A percentile compares a stretch with the other conserved stretches of the same genome.
These are phyloP conservation scores for Henckelia pumila DNA, from an alignment of 257 asterid genomes.

Conservation along the genomic window DNA sequence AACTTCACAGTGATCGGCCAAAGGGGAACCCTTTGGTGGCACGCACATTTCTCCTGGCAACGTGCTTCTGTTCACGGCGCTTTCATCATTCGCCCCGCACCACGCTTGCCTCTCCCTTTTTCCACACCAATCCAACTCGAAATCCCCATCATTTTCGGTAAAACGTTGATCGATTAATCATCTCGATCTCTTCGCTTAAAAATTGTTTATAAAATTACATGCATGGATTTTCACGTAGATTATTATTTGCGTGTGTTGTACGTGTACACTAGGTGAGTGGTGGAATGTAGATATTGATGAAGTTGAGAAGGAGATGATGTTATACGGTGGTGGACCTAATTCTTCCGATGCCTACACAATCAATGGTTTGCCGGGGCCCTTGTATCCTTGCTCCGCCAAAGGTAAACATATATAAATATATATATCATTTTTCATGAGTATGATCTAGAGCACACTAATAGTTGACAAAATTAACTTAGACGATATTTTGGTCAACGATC, in stretches of 20 bases:
- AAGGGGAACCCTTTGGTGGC: constrained; percentile 95
- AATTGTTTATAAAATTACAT: no score
- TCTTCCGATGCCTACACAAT: constrained; percentile 78
- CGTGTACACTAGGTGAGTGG: constrained; percentile 66
- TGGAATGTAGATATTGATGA: constrained; percentile 62
- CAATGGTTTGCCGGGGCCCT: constrained; percentile 81
- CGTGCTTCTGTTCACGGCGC: constrained; percentile 79
- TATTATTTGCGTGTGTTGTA: no score
- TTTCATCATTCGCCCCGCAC: constrained; percentile 58
- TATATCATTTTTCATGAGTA: no score
- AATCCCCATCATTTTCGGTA: constrained; percentile 57
- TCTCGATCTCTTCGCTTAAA: no score
- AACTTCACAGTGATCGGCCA: no score
- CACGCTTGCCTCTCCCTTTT: constrained; percentile 53
- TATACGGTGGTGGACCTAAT: constrained; percentile 72
- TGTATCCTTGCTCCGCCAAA: constrained; percentile 59
- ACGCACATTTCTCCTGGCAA: constrained; percentile 84
- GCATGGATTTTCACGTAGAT: no score
- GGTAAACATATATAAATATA: constrained; percentile 36
- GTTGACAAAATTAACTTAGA: no score
- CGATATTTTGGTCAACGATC: no score
- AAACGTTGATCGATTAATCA: neutral
- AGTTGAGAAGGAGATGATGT: constrained; percentile 54
- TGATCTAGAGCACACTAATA: no score
- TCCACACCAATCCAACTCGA: constrained; percentile 28